phyloP scores from a whole-genome alignment of 2,329 filamentous ascomycete genomes.

The Knufia fluminis region DNA sequence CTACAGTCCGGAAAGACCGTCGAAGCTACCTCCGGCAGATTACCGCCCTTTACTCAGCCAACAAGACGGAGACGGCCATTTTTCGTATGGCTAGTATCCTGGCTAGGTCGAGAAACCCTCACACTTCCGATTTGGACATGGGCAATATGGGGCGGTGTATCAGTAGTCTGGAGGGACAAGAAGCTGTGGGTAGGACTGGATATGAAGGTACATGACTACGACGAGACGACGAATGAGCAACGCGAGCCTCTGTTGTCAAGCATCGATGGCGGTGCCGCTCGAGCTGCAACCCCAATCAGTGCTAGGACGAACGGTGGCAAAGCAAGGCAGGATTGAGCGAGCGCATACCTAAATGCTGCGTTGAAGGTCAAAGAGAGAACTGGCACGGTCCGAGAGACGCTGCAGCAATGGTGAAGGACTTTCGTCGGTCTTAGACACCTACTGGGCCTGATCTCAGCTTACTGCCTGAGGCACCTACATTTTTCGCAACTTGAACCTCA shows the following conservation, averaged over 20 bases:
- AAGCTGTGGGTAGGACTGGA: slow-evolving; percentile 74
- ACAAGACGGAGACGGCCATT: slow-evolving; percentile 41
- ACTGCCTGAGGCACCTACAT: too few relatives aligned
- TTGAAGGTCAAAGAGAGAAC: too few relatives aligned
- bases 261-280: neutral
- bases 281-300: neutral
- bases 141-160: slow-evolving; percentile 81
- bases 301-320: neutral
- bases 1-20: slow-evolving; percentile 67
- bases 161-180: slow-evolving; percentile 77
- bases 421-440: too few relatives aligned
- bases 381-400: too few relatives aligned
- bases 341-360: too few relatives aligned
- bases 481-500: too few relatives aligned
- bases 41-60: slow-evolving; percentile 60
- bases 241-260: neutral
- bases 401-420: too few relatives aligned
- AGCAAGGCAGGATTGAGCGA: neutral
- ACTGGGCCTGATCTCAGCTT: too few relatives aligned
- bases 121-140: slow-evolving; percentile 84
- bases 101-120: slow-evolving; percentile 73
- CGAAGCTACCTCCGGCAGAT: slow-evolving; percentile 43
- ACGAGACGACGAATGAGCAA: neutral
- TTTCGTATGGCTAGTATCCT: slow-evolving; percentile 65
- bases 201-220: slow-evolving; percentile 63